phyloP scores from a whole-genome alignment of 495 filamentous ascomycete genomes.

The Penicillium canescens region DNA sequence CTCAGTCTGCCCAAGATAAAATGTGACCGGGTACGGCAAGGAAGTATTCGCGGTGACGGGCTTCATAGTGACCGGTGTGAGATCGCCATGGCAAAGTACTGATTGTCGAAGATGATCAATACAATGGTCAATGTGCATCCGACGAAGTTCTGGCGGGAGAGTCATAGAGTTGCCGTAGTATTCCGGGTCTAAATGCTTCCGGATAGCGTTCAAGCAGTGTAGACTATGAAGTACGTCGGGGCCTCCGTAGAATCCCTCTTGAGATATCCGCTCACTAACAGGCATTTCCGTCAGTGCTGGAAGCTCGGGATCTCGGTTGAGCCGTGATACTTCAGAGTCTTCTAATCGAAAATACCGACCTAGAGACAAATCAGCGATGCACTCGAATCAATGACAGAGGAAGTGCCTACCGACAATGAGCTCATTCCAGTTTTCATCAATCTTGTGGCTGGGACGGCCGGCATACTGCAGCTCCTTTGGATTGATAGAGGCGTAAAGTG shows the following conservation, averaged over 20 bases:
- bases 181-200: constrained; percentile 13
- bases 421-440: neutral
- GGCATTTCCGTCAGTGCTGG: neutral
- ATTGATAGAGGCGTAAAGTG: neutral
- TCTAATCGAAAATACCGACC: neutral
- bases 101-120: constrained; percentile 36
- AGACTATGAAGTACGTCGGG: constrained; percentile 16
- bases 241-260: constrained; percentile 14
- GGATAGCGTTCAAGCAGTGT: constrained; percentile 15
- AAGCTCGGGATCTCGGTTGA: neutral
- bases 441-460: neutral
- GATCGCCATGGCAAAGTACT: constrained; percentile 29
- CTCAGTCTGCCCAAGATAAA: constrained; percentile 16
- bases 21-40: neutral
- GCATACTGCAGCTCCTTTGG: neutral
- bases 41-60: constrained; percentile 12
- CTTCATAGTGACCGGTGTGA: constrained; percentile 18
- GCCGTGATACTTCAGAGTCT: neutral
- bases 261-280: constrained; percentile 1
- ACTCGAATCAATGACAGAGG: neutral
- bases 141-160: constrained; percentile 3
- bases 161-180: constrained; percentile 8
- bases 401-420: neutral
- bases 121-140: constrained; percentile 29
- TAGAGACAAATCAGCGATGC: neutral